These are phyloP conservation scores for Alternaria ventricosa DNA, from an alignment of 2,329 filamentous ascomycete genomes.

Conservation along the genomic window DNA sequence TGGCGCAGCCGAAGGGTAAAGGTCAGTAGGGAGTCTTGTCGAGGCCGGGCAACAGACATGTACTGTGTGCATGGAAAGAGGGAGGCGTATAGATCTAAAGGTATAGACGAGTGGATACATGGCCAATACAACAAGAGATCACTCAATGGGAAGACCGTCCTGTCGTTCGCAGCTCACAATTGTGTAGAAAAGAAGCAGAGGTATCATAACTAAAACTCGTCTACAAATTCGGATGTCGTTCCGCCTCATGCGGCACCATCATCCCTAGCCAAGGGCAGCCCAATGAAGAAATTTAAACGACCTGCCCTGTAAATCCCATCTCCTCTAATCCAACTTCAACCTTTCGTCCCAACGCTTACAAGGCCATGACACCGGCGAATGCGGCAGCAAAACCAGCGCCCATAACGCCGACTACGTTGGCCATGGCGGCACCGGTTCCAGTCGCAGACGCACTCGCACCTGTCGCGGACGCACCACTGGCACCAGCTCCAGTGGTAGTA, in stretches of 20 bases:
- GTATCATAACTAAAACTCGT: slow-evolving; percentile 6
- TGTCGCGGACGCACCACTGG: slow-evolving; percentile 1
- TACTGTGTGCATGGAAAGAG: not conserved
- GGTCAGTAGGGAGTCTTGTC: not conserved
- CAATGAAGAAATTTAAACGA: not conserved
- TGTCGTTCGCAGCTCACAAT: not conserved
- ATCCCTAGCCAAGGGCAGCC: not conserved
- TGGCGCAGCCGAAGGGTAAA: slow-evolving; percentile 48
- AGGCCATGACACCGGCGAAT: slow-evolving; percentile 30
- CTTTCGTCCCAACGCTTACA: slow-evolving; percentile 13
- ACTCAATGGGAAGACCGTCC: not conserved
- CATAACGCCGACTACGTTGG: slow-evolving; percentile 14
- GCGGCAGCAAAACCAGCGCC: slow-evolving; percentile 27
- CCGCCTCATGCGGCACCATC: not conserved
- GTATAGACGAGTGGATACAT: not conserved
- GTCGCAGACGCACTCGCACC: not conserved
- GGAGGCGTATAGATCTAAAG: not conserved
- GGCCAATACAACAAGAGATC: not conserved
- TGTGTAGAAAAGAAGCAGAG: not conserved
- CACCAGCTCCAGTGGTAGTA: not conserved
- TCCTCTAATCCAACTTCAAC: not conserved
- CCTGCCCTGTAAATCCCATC: not conserved
- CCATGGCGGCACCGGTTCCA: slow-evolving; percentile 9
- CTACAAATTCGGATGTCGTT: not conserved
- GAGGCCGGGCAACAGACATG: not conserved